Base-by-base conservation (phyloP, 352 stramenopile genomes). In the Globisporangium camurandrum region DNA sequence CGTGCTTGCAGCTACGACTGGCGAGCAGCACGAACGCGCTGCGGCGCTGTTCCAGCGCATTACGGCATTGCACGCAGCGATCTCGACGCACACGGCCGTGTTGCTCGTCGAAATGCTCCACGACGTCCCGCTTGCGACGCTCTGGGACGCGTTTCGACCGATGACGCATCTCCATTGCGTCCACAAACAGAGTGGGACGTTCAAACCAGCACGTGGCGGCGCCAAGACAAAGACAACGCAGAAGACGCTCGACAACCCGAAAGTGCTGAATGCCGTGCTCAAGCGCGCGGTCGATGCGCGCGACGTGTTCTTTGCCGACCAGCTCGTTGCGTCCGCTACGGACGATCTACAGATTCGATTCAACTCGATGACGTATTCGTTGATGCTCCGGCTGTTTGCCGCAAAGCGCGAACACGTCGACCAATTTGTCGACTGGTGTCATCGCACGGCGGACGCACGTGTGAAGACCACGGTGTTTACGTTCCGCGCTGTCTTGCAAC, bases 361-460 rank as follows among this genome's bases (percentile, higher is more conserved):
- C 14, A 87, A 84, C 44, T 76, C 71, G 11, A 87, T 87, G 78
- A 86, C 75, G 11, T 87, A 84, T 47, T 81, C 75, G 42, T 43
- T 89, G 24, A 81, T 88, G 74, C 54, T 88, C 34, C 66, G 71
- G 23, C 55, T 88, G 46, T 86, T 81, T 27, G 72, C 74, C 27
- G n/a, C n/a, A n/a, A n/a, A n/a, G n/a, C n/a, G n/a, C n/a, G n/a
- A n/a, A n/a, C n/a, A n/a, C n/a, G n/a, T n/a, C n/a, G 64, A 50
- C 14, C 62, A 49, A 0, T 83, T 88, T 40, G 45, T 73, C 33
- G 8, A 19, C 4, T 88, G 77, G 77, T 72, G 61, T 46, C 49
- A 55, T 20, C 62, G 66, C 31, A 84, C 87, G 73, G 59, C 62
- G 19, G 24, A 59, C 4, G 65, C 57, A 8, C 28, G 51, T 12